Conservation (phyloP, 208 protist species). For the Crithidia sp. region DNA sequence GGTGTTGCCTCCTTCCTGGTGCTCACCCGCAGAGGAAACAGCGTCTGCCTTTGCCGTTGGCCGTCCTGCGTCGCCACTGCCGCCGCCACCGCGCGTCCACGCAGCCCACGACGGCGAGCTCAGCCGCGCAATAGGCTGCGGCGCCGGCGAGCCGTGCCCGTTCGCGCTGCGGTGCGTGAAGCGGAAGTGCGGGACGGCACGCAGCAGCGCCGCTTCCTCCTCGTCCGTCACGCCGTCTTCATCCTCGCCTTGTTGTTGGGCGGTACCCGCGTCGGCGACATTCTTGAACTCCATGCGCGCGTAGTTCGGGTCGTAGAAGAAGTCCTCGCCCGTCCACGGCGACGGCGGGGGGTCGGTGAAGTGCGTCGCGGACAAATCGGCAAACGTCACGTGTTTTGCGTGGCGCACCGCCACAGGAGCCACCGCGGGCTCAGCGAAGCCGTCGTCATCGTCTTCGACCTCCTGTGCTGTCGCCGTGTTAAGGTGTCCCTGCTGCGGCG, state of each 20-base stretch:
- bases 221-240: not conserved
- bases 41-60: not conserved
- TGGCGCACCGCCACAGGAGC: not conserved
- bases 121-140: not conserved
- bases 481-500: not conserved
- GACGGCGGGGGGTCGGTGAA: conserved; percentile 22
- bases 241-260: not conserved
- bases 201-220: conserved; percentile 21
- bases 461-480: not conserved
- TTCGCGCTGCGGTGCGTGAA: conserved; percentile 15
- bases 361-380: not conserved
- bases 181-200: conserved; percentile 22
- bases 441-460: not conserved
- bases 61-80: not conserved
- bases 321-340: conserved; percentile 23
- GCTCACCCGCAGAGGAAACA: not conserved
- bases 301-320: conserved; percentile 28
- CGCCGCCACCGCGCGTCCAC: conserved; percentile 13
- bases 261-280: not conserved
- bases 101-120: conserved; percentile 10
- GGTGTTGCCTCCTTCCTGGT: not conserved
- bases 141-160: conserved; percentile 3
- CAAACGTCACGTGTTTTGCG: conserved; percentile 17
- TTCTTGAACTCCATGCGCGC: conserved; percentile 33
- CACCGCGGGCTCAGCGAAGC: conserved; percentile 10